phyloP scores from a whole-genome alignment of 169 alveolate species.

The Theileria luwenshuni region DNA sequence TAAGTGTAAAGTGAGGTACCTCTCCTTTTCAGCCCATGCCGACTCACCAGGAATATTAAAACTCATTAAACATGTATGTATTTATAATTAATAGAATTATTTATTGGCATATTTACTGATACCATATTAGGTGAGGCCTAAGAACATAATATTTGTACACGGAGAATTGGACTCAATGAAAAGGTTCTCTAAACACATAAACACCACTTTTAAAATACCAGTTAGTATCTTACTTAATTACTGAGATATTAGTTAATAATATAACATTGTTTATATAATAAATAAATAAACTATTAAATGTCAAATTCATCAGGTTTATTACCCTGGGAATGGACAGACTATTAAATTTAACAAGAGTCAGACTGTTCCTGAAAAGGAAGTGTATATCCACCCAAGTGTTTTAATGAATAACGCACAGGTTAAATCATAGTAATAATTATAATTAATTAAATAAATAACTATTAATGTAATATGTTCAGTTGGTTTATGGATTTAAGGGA shows the following conservation, averaged over 20 bases:
- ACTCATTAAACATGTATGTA: slow-evolving; percentile 81
- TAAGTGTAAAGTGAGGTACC: slow-evolving; percentile 89
- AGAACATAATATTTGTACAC: slow-evolving; percentile 92
- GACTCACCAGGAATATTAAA: slow-evolving; percentile 95
- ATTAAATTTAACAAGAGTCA: slow-evolving; percentile 4
- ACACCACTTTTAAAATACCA: slow-evolving; percentile 40
- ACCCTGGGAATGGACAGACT: slow-evolving; percentile 63
- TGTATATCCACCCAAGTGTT: slow-evolving; percentile 42
- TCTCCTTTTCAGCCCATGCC: slow-evolving; percentile 98
- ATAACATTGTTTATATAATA: too few species aligned
- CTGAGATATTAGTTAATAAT: neutral
- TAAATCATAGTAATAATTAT: neutral
- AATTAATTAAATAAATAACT: neutral
- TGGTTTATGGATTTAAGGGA: slow-evolving; percentile 1
- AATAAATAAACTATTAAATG: too few species aligned
- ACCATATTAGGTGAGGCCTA: slow-evolving; percentile 82
- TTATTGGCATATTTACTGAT: neutral
- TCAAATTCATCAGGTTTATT: slow-evolving; percentile 11
- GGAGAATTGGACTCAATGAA: slow-evolving; percentile 98
- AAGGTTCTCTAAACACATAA: slow-evolving; percentile 78
- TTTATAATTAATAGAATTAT: too few species aligned
- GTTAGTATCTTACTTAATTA: slow-evolving; percentile 2
- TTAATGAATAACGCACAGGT: neutral
- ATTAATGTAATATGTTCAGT: neutral
- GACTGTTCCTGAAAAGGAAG: neutral